phyloP scores from a whole-genome alignment of 2,329 filamentous ascomycete species.

The Xylariaceae sp. region DNA sequence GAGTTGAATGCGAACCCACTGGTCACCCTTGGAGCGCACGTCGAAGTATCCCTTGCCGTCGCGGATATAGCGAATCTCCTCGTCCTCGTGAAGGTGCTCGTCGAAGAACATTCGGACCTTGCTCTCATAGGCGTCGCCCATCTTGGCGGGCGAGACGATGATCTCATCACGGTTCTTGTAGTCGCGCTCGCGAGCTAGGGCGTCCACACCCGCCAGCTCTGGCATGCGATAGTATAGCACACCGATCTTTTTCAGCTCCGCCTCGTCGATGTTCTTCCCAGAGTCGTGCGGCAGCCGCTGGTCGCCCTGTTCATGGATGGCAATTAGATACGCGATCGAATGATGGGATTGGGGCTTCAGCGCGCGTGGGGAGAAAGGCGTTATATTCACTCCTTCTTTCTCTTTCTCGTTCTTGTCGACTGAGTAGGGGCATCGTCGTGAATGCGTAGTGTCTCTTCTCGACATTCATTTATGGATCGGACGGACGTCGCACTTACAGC shows the following conservation, averaged over 20 bases:
- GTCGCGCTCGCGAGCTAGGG: slow-evolving; percentile 64
- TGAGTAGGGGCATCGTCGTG: background rate
- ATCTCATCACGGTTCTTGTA: slow-evolving; percentile 97
- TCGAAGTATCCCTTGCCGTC: slow-evolving; percentile 91
- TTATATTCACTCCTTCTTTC: background rate
- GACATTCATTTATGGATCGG: background rate
- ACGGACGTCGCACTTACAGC: slow-evolving; percentile 9
- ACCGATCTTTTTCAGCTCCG: slow-evolving; percentile 67
- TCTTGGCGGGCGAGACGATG: slow-evolving; percentile 74
- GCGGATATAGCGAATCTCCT: slow-evolving; percentile 93
- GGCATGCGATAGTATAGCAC: slow-evolving; percentile 71
- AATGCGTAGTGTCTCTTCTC: background rate
- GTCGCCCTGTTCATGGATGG: slow-evolving; percentile 61
- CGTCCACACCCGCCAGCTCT: slow-evolving; percentile 61
- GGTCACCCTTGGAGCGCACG: slow-evolving; percentile 73
- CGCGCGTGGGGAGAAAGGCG: background rate
- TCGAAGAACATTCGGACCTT: slow-evolving; percentile 93
- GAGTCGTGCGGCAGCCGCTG: slow-evolving; percentile 89
- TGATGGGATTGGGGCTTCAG: background rate
- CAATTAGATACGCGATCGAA: slow-evolving; percentile 5
- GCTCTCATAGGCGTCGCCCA: slow-evolving; percentile 83
- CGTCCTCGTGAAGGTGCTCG: slow-evolving; percentile 96
- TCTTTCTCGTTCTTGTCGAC: background rate
- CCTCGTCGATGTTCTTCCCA: slow-evolving; percentile 58
- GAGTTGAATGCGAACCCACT: slow-evolving; percentile 82